Percentiles rank a stretch among this genome's conserved stretches.
phyloP scores from a whole-genome alignment of 1,139 yeast species.

The Geotrichum histeridarum region DNA sequence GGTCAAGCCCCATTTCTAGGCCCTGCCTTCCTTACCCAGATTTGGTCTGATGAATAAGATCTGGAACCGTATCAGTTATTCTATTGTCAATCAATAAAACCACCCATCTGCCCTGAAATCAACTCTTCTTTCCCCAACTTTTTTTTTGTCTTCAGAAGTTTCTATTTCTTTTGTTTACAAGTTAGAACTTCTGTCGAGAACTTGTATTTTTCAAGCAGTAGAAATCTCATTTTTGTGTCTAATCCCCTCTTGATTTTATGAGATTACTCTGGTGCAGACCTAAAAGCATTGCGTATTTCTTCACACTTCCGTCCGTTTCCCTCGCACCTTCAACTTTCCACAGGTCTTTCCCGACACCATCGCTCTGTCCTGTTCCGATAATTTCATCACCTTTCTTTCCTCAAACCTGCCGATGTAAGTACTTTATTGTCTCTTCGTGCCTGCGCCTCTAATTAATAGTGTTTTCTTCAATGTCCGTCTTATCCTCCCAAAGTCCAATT shows the following conservation, averaged over 20 bases:
- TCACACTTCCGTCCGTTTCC: not conserved
- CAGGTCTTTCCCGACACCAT: not conserved
- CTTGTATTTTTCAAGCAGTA: not conserved
- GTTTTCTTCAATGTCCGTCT: conserved; percentile 3
- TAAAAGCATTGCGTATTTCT: not conserved
- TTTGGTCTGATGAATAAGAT: too few species aligned
- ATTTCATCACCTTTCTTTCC: too few species aligned
- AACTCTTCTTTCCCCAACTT: not conserved
- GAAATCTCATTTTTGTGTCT: not conserved
- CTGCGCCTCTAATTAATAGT: too few species aligned
- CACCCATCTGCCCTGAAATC: not conserved
- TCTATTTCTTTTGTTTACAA: not conserved
- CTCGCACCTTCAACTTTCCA: not conserved
- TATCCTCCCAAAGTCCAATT: not conserved
- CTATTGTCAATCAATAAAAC: too few species aligned
- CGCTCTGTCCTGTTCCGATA: not conserved
- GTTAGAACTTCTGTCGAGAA: not conserved
- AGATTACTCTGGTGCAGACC: not conserved
- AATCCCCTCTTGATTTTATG: not conserved
- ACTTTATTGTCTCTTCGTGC: not conserved
- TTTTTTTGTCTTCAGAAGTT: not conserved
- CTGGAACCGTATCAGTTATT: too few species aligned
- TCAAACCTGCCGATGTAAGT: too few species aligned
- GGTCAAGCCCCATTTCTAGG: too few species aligned
- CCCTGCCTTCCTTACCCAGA: too few species aligned